Conservation (phyloP, 305 asterid genomes). For the Fraxinus sp. region DNA sequence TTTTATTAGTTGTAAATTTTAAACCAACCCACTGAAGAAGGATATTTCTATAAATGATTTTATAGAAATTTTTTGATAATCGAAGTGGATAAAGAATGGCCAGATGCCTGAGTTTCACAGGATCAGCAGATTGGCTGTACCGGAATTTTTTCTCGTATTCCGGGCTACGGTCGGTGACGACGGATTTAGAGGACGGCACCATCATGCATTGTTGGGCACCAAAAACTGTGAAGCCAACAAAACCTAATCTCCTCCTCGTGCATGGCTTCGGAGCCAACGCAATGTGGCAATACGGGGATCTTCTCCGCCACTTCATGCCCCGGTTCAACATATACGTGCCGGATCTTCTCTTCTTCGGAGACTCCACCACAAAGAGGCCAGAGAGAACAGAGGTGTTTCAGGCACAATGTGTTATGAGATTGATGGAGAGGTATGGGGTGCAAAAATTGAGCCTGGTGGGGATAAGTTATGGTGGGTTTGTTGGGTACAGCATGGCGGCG, state of each 20-base stretch:
- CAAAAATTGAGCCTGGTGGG: slow-evolving; percentile 64
- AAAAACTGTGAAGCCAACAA: slow-evolving; percentile 40
- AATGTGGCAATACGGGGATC: slow-evolving; percentile 94
- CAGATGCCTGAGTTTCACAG: slow-evolving; percentile 72
- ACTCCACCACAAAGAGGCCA: slow-evolving; percentile 53
- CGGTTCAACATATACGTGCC: slow-evolving; percentile 84
- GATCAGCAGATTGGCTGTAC: slow-evolving; percentile 68
- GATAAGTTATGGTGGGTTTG: slow-evolving; percentile 87
- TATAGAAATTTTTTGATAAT: not conserved
- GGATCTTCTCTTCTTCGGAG: slow-evolving; percentile 78
- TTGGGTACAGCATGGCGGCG: slow-evolving; percentile 74
- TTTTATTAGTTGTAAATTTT: not conserved
- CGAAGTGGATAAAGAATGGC: slow-evolving; percentile 30
- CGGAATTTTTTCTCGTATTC: slow-evolving; percentile 69
- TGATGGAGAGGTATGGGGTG: slow-evolving; percentile 64
- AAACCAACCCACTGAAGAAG: not conserved
- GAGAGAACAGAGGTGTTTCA: slow-evolving; percentile 78
- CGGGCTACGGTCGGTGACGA: slow-evolving; percentile 61
- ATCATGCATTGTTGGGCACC: slow-evolving; percentile 87
- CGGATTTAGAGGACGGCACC: slow-evolving; percentile 70
- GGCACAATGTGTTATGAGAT: slow-evolving; percentile 69
- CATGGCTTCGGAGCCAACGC: slow-evolving; percentile 98
- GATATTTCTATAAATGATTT: not conserved
- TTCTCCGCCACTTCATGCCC: slow-evolving; percentile 69
- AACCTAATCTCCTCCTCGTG: slow-evolving; percentile 66